Evolutionary conservation across 2,329 filamentous ascomycete genomes (phyloP).

Genomic region (Amylocarpus encephaloides): DNA sequence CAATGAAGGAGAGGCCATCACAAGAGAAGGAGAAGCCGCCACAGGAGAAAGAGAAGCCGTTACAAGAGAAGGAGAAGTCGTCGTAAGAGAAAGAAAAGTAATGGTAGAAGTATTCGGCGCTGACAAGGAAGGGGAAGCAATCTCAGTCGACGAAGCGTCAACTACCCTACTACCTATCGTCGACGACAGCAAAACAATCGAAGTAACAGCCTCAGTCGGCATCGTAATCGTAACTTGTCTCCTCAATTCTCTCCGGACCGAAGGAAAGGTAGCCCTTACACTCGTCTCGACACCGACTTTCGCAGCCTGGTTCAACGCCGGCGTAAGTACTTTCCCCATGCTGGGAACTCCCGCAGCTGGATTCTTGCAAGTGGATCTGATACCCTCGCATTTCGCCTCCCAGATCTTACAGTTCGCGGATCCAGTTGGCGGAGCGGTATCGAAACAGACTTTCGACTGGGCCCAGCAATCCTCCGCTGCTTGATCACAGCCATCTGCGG

Average conservation of each 20-base stretch:
- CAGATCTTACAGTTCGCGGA: slow-evolving; percentile 53
- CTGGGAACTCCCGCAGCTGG: slow-evolving; percentile 44
- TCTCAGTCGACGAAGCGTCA: neutral
- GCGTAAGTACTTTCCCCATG: slow-evolving; percentile 34
- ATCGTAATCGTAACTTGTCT: neutral
- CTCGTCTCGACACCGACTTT: neutral
- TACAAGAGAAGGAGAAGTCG: neutral
- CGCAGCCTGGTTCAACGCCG: neutral
- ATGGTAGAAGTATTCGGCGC: neutral
- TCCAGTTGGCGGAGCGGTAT: slow-evolving; percentile 52
- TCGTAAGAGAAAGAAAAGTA: neutral
- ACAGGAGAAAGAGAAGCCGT: neutral
- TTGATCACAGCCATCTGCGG: slow-evolving; percentile 53
- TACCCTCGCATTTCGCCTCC: slow-evolving; percentile 52
- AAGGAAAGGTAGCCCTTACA: neutral
- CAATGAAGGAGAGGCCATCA: neutral
- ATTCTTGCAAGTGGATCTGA: slow-evolving; percentile 40
- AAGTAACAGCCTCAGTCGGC: too few species aligned
- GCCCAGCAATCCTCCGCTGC: slow-evolving; percentile 49
- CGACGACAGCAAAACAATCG: too few species aligned
- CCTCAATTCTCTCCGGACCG: neutral
- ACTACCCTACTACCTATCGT: too few species aligned
- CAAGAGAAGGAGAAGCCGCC: neutral
- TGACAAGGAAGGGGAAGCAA: neutral
- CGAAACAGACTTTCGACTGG: slow-evolving; percentile 55